A percentile compares a stretch with the other conserved stretches of the same genome.
Evolutionary conservation across 192 early-diverging fungal genomes (phyloP).

Genomic region (Mortierella claussenii): DNA sequence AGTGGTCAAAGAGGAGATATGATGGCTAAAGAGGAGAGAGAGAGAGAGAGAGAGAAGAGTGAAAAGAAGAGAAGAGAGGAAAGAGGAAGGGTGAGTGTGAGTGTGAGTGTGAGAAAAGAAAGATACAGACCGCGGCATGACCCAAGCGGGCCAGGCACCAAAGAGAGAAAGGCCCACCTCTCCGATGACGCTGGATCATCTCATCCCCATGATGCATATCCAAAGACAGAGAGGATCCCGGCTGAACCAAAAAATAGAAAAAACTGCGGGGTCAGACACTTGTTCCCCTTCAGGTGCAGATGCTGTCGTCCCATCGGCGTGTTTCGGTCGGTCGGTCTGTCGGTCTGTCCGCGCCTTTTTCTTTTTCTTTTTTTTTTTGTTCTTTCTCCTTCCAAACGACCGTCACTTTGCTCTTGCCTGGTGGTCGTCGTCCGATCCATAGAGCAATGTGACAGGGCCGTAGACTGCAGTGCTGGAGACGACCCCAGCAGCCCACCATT

Average conservation of each 20-base stretch:
- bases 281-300: too few relatives aligned
- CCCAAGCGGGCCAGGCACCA: not conserved
- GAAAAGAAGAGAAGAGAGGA: constrained; percentile 2
- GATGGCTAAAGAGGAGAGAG: not conserved
- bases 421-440: too few relatives aligned
- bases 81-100: not conserved
- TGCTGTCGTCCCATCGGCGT: too few relatives aligned
- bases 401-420: constrained; percentile 27
- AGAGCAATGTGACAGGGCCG: too few relatives aligned
- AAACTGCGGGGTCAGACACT: too few relatives aligned
- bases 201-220: not conserved
- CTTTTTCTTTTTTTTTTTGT: constrained; percentile 6
- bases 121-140: too few relatives aligned
- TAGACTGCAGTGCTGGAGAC: too few relatives aligned
- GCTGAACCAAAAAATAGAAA: too few relatives aligned
- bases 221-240: too few relatives aligned
- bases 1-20: not conserved
- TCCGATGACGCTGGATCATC: not conserved
- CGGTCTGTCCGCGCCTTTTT: too few relatives aligned
- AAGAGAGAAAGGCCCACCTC: not conserved
- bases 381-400: constrained; percentile 38
- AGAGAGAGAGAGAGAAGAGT: not conserved
- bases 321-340: too few relatives aligned
- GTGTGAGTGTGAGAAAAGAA: not conserved
- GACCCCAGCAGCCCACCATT: too few relatives aligned